These are phyloP conservation scores for Allium cepa DNA, from an alignment of 106 monocot species.

Conservation along the genomic window DNA sequence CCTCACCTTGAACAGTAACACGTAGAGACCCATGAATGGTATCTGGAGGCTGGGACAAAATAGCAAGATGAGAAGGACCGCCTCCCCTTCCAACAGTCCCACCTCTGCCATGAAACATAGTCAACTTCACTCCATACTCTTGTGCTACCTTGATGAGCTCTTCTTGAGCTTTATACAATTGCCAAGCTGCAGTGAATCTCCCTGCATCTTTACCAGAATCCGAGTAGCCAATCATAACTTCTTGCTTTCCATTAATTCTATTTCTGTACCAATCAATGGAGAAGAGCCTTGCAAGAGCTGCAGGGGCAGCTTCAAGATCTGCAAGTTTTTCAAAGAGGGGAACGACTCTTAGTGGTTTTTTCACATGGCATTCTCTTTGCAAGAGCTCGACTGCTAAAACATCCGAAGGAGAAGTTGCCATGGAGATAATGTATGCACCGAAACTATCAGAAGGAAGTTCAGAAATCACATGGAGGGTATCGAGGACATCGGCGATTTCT, in stretches of 20 bases:
- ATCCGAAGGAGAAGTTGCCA: conserved; percentile 82
- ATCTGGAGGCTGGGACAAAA: conserved; percentile 73
- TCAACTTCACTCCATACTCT: conserved; percentile 75
- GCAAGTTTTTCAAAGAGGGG: conserved; percentile 89
- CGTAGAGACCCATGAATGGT: conserved; percentile 64
- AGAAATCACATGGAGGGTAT: conserved; percentile 65
- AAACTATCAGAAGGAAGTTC: conserved; percentile 89
- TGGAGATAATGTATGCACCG: conserved; percentile 96
- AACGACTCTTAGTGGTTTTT: conserved; percentile 79
- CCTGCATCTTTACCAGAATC: conserved; percentile 96
- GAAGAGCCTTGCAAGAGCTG: conserved; percentile 68
- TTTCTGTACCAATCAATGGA: conserved; percentile 82
- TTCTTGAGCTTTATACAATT: conserved; percentile 84
- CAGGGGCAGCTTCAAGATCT: conserved; percentile 87
- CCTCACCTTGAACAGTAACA: conserved; percentile 83
- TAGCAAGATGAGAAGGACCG: conserved; percentile 66
- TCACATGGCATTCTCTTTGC: conserved; percentile 62
- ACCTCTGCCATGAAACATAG: conserved; percentile 96
- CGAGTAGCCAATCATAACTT: conserved; percentile 96
- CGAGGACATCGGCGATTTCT: conserved; percentile 87
- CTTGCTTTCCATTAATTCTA: conserved; percentile 80
- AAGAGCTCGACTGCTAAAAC: conserved; percentile 84
- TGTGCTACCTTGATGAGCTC: conserved; percentile 84
- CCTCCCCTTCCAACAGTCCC: conserved; percentile 81
- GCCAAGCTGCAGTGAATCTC: conserved; percentile 90